These are phyloP conservation scores for Phallus indusiatus DNA, from an alignment of 768 basidiomycete genomes.

Conservation along the genomic window DNA sequence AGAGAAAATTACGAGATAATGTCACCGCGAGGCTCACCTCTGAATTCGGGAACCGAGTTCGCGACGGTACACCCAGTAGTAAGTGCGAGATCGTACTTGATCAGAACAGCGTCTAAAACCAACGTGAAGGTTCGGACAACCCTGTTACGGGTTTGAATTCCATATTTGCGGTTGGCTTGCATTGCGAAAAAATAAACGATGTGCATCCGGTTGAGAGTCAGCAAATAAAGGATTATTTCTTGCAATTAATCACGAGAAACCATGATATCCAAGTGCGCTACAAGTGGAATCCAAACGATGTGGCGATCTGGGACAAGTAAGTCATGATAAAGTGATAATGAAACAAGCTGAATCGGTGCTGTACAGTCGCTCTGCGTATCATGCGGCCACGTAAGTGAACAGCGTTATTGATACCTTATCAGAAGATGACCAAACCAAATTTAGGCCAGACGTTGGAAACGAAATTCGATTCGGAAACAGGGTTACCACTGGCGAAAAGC, in stretches of 20 bases:
- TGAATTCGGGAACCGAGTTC: constrained; percentile 24
- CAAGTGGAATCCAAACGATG: constrained; percentile 13
- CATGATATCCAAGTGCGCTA: constrained; percentile 13
- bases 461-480: background rate
- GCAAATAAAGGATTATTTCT: background rate
- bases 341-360: background rate
- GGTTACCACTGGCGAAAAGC: constrained; percentile 3
- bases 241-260: background rate
- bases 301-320: constrained; percentile 17
- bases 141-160: constrained; percentile 15
- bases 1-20: constrained; percentile 20
- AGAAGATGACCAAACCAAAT: background rate
- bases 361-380: constrained; percentile 1
- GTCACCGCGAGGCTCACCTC: constrained; percentile 21
- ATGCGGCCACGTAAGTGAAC: background rate
- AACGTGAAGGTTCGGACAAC: constrained; percentile 16
- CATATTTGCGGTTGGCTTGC: constrained; percentile 11
- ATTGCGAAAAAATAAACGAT: constrained; percentile 11
- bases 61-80: constrained; percentile 23
- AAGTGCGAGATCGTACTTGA: background rate
- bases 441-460: background rate
- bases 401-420: background rate
- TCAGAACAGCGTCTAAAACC: background rate
- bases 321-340: constrained; percentile 8
- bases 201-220: background rate